Percentiles rank a stretch among this genome's conserved stretches.
phyloP scores from a whole-genome alignment of 371 early-diverging fungal species.

The Syncephalastrum contaminatum region DNA sequence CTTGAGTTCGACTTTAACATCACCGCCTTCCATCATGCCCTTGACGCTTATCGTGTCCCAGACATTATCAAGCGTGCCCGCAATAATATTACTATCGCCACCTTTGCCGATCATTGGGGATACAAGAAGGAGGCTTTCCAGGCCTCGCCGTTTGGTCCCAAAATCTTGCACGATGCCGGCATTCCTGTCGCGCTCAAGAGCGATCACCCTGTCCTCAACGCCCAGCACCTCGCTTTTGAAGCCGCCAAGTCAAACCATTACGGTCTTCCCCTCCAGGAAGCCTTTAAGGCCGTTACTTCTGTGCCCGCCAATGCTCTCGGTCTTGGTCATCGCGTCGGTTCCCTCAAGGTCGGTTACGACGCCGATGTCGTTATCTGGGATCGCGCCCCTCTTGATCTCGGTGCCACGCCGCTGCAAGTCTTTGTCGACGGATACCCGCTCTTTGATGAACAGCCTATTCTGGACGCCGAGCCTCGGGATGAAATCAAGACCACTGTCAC shows the following conservation, averaged over 20 bases:
- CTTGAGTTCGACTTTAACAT: slow-evolving; percentile 78
- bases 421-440: slow-evolving; percentile 68
- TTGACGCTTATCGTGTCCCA: slow-evolving; percentile 76
- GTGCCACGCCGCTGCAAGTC: slow-evolving; percentile 70
- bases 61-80: slow-evolving; percentile 61
- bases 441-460: slow-evolving; percentile 35
- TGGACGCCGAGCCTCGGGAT: not conserved
- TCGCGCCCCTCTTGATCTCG: slow-evolving; percentile 62
- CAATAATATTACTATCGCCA: slow-evolving; percentile 59
- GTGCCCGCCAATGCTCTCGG: slow-evolving; percentile 73
- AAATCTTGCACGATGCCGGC: slow-evolving; percentile 63
- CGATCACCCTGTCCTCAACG: slow-evolving; percentile 76
- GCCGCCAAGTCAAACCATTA: slow-evolving; percentile 73
- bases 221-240: slow-evolving; percentile 69
- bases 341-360: slow-evolving; percentile 68
- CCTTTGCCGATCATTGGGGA: slow-evolving; percentile 69
- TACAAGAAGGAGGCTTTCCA: slow-evolving; percentile 79
- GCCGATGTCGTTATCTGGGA: slow-evolving; percentile 76
- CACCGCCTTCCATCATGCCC: slow-evolving; percentile 79
- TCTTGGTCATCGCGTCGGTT: slow-evolving; percentile 67
- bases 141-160: slow-evolving; percentile 55
- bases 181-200: slow-evolving; percentile 72
- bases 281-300: slow-evolving; percentile 68
- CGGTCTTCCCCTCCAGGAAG: slow-evolving; percentile 57
- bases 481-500: not conserved